Conservation (phyloP, 176 grass and related monocot species). For the Oryza australiensis region DNA sequence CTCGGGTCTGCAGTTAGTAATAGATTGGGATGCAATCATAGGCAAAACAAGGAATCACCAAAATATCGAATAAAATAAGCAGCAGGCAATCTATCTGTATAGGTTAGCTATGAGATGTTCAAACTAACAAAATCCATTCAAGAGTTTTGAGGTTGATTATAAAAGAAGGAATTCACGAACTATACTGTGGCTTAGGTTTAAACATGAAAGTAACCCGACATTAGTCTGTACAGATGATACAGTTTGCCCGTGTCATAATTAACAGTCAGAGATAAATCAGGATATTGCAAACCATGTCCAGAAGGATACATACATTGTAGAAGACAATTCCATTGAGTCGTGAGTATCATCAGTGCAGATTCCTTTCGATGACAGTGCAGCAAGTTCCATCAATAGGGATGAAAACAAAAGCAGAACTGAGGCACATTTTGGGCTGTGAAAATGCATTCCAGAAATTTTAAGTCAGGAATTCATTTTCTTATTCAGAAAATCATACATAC, state of each 20-base stretch:
- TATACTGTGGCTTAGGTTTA: background rate
- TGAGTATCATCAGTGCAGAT: conserved; percentile 54
- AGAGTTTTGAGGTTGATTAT: background rate
- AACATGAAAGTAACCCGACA: background rate
- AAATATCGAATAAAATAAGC: conserved; percentile 9
- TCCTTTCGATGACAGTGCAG: conserved; percentile 81
- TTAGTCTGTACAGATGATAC: background rate
- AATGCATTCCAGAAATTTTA: conserved; percentile 12
- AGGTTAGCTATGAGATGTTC: background rate
- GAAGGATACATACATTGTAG: conserved; percentile 48
- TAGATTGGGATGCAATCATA: background rate
- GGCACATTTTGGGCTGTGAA: conserved; percentile 21
- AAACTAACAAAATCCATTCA: background rate
- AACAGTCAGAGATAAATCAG: background rate
- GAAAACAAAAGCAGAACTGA: conserved; percentile 83
- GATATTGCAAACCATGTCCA: background rate
- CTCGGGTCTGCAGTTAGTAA: conserved; percentile 39
- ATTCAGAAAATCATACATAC: conserved; percentile 51
- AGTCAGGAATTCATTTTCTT: background rate
- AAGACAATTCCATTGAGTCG: conserved; percentile 48
- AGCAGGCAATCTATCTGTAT: background rate
- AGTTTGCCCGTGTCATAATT: conserved; percentile 6
- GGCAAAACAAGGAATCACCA: background rate
- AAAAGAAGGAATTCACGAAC: background rate
- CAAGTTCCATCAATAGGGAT: conserved; percentile 86